A percentile compares a stretch with the other conserved stretches of the same genome.
phyloP scores from a whole-genome alignment of 495 filamentous ascomycete genomes.

The Hypomontagnella submonticulosa region DNA sequence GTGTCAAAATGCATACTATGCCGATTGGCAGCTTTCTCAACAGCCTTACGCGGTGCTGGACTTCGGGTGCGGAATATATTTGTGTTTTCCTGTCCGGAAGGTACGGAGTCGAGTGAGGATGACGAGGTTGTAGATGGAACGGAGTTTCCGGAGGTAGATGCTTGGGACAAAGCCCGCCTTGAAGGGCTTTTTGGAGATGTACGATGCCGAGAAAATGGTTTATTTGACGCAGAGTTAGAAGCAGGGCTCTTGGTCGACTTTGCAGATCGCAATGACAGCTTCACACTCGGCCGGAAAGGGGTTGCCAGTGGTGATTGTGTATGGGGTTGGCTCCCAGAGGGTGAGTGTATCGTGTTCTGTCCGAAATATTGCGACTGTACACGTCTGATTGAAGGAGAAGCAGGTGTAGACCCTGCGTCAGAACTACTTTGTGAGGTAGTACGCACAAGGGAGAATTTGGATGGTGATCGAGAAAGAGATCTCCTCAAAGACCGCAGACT shows the following conservation, averaged over 20 bases:
- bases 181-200: conserved; percentile 79
- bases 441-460: conserved; percentile 76
- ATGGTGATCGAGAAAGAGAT: conserved; percentile 87
- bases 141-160: conserved; percentile 76
- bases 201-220: conserved; percentile 60
- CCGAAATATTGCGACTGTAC: conserved; percentile 47
- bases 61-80: conserved; percentile 50
- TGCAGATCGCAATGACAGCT: conserved; percentile 64
- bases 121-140: conserved; percentile 61
- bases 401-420: conserved; percentile 37
- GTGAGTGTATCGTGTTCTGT: conserved; percentile 32
- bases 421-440: conserved; percentile 58
- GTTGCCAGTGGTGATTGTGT: conserved; percentile 48
- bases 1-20: conserved; percentile 62
- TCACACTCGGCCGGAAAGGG: conserved; percentile 57
- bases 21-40: conserved; percentile 55
- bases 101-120: conserved; percentile 45
- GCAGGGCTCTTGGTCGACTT: conserved; percentile 53
- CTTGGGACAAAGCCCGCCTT: conserved; percentile 77
- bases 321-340: conserved; percentile 46
- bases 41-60: conserved; percentile 55
- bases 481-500: conserved; percentile 81
- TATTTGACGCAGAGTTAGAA: conserved; percentile 53
- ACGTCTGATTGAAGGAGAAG: conserved; percentile 46
- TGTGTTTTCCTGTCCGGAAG: conserved; percentile 68